Percentiles rank a stretch among this genome's conserved stretches.
Conservation (phyloP, 768 basidiomycete species). For the Kwoniella europaea region DNA sequence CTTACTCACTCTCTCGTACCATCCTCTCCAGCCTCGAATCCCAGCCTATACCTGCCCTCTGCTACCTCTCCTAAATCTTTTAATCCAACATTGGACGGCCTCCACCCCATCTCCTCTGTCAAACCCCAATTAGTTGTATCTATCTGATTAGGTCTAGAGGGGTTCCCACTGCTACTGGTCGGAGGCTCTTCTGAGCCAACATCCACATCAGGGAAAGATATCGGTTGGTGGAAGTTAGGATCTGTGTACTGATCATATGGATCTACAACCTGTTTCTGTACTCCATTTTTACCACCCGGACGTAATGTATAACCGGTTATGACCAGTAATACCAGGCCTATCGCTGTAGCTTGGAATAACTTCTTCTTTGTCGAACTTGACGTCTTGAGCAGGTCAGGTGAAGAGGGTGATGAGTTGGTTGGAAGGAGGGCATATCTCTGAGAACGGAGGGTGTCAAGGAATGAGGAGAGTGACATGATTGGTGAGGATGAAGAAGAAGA, state of each 20-base stretch:
- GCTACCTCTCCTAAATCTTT: slow-evolving; percentile 35
- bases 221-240: neutral
- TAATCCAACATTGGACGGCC: neutral
- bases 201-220: neutral
- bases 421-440: slow-evolving; percentile 20
- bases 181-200: slow-evolving; percentile 3
- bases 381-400: slow-evolving; percentile 2
- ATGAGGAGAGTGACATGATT: slow-evolving; percentile 11
- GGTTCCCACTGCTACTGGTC: too few species aligned
- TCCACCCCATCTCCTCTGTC: slow-evolving; percentile 41
- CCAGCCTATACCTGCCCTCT: slow-evolving; percentile 33
- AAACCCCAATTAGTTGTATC: slow-evolving; percentile 24
- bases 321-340: slow-evolving; percentile 7
- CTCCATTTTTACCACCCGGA: neutral
- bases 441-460: slow-evolving; percentile 14
- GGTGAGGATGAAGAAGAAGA: neutral
- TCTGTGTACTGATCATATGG: neutral
- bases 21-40: slow-evolving; percentile 13
- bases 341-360: slow-evolving; percentile 9
- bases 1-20: slow-evolving; percentile 29
- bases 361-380: neutral
- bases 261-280: neutral
- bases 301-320: slow-evolving; percentile 6
- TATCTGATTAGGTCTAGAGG: neutral
- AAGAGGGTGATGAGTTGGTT: neutral